Conservation (phyloP, 805 yeast genomes). For the Candida germanica region DNA sequence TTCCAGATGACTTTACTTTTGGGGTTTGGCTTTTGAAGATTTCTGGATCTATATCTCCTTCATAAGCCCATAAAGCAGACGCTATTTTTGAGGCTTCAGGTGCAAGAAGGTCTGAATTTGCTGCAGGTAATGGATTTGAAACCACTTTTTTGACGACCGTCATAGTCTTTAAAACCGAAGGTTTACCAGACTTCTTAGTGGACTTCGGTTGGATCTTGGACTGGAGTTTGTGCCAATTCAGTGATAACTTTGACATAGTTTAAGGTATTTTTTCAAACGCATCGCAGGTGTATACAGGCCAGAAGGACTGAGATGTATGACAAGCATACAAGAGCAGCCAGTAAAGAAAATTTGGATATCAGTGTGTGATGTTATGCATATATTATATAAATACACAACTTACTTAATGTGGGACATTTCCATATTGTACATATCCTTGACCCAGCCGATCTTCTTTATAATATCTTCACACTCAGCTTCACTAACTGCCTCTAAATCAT, state of each 20-base stretch:
- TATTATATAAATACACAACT: not conserved
- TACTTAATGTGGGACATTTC: slow-evolving; percentile 11
- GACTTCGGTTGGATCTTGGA: slow-evolving; percentile 11
- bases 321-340: too few relatives aligned
- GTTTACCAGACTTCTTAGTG: slow-evolving; percentile 1
- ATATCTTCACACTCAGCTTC: slow-evolving; percentile 67
- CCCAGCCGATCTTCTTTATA: slow-evolving; percentile 61
- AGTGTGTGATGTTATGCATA: too few relatives aligned
- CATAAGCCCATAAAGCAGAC: slow-evolving; percentile 24
- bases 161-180: not conserved
- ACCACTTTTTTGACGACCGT: not conserved
- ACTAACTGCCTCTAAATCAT: slow-evolving; percentile 77
- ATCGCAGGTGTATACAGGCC: slow-evolving; percentile 1
- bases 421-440: slow-evolving; percentile 49
- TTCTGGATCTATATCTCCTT: slow-evolving; percentile 13
- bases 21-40: not conserved
- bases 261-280: slow-evolving; percentile 5
- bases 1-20: slow-evolving; percentile 9
- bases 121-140: not conserved
- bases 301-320: too few relatives aligned
- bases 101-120: not conserved
- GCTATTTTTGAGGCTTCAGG: slow-evolving; percentile 13
- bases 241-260: slow-evolving; percentile 17
- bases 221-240: slow-evolving; percentile 24
- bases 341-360: too few relatives aligned